A percentile compares a stretch with the other conserved stretches of the same genome.
Conservation (phyloP, 2,329 filamentous ascomycete genomes). For the Ceratocystis ficicola region DNA sequence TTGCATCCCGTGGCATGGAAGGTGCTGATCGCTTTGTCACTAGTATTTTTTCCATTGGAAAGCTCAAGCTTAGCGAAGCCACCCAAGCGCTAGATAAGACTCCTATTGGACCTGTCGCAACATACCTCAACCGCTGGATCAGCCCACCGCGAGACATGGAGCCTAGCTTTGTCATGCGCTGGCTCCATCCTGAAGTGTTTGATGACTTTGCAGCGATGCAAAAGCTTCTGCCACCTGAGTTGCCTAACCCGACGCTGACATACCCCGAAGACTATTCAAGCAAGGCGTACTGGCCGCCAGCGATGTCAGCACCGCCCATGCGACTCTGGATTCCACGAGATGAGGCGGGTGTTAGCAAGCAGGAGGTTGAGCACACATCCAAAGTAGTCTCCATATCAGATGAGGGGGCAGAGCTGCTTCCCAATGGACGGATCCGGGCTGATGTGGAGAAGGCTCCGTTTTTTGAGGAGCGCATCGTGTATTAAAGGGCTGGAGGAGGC, state of each 20-base stretch:
- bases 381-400: slow-evolving; percentile 60
- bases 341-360: slow-evolving; percentile 52
- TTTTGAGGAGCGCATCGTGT: slow-evolving; percentile 28
- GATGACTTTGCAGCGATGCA: slow-evolving; percentile 52
- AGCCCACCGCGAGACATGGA: slow-evolving; percentile 26
- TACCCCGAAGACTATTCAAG: slow-evolving; percentile 48
- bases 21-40: slow-evolving; percentile 30
- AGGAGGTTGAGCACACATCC: slow-evolving; percentile 57
- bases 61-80: slow-evolving; percentile 26
- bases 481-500: slow-evolving; percentile 29
- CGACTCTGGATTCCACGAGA: slow-evolving; percentile 68
- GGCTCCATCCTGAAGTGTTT: slow-evolving; percentile 67
- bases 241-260: slow-evolving; percentile 24
- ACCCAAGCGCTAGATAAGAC: slow-evolving; percentile 26
- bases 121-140: slow-evolving; percentile 27
- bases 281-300: slow-evolving; percentile 60
- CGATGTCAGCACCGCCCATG: slow-evolving; percentile 48
- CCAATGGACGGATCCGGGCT: slow-evolving; percentile 30
- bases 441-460: slow-evolving; percentile 33
- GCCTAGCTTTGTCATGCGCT: slow-evolving; percentile 49
- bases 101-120: slow-evolving; percentile 27
- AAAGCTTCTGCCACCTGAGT: slow-evolving; percentile 23
- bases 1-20: slow-evolving; percentile 30
- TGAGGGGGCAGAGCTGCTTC: slow-evolving; percentile 53
- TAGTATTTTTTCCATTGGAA: slow-evolving; percentile 29